Percentiles rank a stretch among this genome's conserved stretches.
phyloP scores from a whole-genome alignment of 1,284 basidiomycete species.

The Volvariella volvacea region DNA sequence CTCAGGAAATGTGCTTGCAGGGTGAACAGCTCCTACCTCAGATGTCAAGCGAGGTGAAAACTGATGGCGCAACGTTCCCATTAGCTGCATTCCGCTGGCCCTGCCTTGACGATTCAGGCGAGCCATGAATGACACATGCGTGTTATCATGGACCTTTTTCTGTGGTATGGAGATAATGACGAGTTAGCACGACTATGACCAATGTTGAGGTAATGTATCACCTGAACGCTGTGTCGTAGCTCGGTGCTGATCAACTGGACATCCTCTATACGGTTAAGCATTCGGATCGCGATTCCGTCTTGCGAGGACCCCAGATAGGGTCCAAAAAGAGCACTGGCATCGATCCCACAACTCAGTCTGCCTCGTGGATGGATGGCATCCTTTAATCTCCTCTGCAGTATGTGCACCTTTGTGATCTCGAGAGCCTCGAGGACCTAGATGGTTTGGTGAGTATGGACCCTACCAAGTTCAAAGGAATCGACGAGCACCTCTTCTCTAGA shows the following conservation, averaged over 20 bases:
- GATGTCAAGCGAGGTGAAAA: conserved; percentile 48
- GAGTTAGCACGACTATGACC: conserved; percentile 6
- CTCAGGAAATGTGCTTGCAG: not conserved
- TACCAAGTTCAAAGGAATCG: not conserved
- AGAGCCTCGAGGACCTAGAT: conserved; percentile 39
- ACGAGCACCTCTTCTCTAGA: conserved; percentile 45
- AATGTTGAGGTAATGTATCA: conserved; percentile 16
- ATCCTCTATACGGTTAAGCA: conserved; percentile 27
- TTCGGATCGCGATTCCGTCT: conserved; percentile 17
- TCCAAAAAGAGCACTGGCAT: conserved; percentile 42
- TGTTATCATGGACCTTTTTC: conserved; percentile 34
- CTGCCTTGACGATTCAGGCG: conserved; percentile 21
- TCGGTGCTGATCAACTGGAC: conserved; percentile 25
- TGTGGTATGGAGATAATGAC: conserved; percentile 17
- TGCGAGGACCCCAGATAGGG: conserved; percentile 16
- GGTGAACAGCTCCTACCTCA: conserved; percentile 28
- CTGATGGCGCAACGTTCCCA: conserved; percentile 59
- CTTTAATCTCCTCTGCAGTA: conserved; percentile 35
- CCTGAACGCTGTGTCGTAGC: conserved; percentile 33
- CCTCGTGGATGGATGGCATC: conserved; percentile 43
- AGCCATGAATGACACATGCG: conserved; percentile 26
- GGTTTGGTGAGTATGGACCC: conserved; percentile 1
- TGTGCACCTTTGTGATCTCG: conserved; percentile 27
- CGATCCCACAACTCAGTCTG: conserved; percentile 35
- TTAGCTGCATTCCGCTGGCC: conserved; percentile 24